Conservation (phyloP, 1,284 basidiomycete species). For the Neolentinus lepideus region DNA sequence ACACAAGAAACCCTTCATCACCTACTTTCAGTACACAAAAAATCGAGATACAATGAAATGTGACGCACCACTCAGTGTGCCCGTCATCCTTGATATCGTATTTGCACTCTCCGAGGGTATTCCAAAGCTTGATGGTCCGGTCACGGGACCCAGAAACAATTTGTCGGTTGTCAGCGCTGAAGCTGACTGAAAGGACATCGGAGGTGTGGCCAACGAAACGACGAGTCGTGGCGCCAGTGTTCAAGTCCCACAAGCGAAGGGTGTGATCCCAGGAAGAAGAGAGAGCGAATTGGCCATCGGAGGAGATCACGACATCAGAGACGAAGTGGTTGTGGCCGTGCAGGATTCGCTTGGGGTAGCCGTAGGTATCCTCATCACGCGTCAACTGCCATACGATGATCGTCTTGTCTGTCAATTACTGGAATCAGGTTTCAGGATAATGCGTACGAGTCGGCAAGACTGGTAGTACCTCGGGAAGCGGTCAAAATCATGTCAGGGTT, state of each 20-base stretch:
- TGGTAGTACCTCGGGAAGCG: constrained; percentile 78
- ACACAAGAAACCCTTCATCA: constrained; percentile 91
- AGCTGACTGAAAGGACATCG: constrained; percentile 96
- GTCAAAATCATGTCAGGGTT: constrained; percentile 97
- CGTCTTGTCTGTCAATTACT: constrained; percentile 78
- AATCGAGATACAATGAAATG: not conserved
- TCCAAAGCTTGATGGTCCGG: constrained; percentile 99
- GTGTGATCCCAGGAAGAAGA: constrained; percentile 99
- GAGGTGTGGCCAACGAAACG: constrained; percentile 98
- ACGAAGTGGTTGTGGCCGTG: constrained; percentile 99
- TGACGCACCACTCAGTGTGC: constrained; percentile 83
- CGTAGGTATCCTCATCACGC: constrained; percentile 89
- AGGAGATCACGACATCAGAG: constrained; percentile 97
- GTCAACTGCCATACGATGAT: constrained; percentile 99
- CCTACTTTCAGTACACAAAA: constrained; percentile 5
- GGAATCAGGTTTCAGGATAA: constrained; percentile 3
- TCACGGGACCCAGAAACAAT: constrained; percentile 99
- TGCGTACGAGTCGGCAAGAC: constrained; percentile 20
- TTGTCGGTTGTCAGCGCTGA: constrained; percentile 97
- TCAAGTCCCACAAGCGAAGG: constrained; percentile 98
- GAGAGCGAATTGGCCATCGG: constrained; percentile 98
- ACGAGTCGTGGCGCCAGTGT: constrained; percentile 90
- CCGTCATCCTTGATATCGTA: constrained; percentile 99
- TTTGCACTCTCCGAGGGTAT: constrained; percentile 99
- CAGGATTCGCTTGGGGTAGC: constrained; percentile 95